Evolutionary conservation across 768 basidiomycete species (phyloP).

Genomic region (Collybiopsis confluens): DNA sequence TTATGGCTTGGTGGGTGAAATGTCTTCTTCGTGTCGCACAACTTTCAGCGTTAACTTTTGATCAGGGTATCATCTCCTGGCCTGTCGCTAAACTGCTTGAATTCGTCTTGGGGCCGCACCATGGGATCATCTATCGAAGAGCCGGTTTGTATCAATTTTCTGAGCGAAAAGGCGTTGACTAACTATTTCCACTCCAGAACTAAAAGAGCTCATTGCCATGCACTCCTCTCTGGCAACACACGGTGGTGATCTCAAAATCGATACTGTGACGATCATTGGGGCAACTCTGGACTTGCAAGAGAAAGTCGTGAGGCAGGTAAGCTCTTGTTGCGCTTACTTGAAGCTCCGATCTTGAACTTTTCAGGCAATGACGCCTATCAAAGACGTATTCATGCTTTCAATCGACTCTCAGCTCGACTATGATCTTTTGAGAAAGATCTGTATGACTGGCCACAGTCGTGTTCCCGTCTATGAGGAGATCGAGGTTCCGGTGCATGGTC

Average conservation of each 20-base stretch:
- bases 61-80: slow-evolving; percentile 72
- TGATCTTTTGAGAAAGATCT: slow-evolving; percentile 70
- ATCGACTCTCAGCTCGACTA: slow-evolving; percentile 83
- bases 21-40: background rate
- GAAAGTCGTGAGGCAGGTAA: slow-evolving; percentile 70
- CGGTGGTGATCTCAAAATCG: slow-evolving; percentile 81
- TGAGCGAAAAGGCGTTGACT: background rate
- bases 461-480: slow-evolving; percentile 81
- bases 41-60: background rate
- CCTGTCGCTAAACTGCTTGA: slow-evolving; percentile 83
- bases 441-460: slow-evolving; percentile 76
- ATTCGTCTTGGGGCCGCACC: slow-evolving; percentile 72
- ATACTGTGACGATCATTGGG: slow-evolving; percentile 88
- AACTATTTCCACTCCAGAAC: slow-evolving; percentile 37
- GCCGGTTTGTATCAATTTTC: slow-evolving; percentile 33
- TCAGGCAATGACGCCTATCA: slow-evolving; percentile 79
- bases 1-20: slow-evolving; percentile 52
- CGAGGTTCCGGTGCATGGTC: slow-evolving; percentile 44
- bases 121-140: slow-evolving; percentile 88
- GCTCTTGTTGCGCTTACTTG: slow-evolving; percentile 6
- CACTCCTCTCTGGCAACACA: slow-evolving; percentile 68
- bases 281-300: slow-evolving; percentile 87
- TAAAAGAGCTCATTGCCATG: slow-evolving; percentile 89
- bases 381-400: slow-evolving; percentile 81
- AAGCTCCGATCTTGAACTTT: background rate